Evolutionary conservation across 1,139 yeast species (phyloP).

Genomic region (Hyphopichia khmerensis): DNA sequence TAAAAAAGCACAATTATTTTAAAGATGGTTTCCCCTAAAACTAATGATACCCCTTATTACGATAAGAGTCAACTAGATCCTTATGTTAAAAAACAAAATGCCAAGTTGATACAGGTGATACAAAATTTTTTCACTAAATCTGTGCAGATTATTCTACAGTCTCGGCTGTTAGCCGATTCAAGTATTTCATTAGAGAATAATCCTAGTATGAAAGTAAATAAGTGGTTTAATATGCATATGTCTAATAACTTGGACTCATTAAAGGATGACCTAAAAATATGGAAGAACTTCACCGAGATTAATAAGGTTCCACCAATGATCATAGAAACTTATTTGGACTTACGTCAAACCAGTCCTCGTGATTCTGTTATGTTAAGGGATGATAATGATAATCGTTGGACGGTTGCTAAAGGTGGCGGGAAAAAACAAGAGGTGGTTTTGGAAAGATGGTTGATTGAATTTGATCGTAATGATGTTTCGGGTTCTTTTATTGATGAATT

Average conservation of each 20-base stretch:
- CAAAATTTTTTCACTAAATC: slow-evolving; percentile 73
- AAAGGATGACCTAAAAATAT: slow-evolving; percentile 57
- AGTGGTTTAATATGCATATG: slow-evolving; percentile 71
- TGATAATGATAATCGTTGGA: slow-evolving; percentile 44
- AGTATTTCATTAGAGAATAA: slow-evolving; percentile 5
- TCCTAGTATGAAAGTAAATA: slow-evolving; percentile 33
- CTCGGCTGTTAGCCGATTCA: slow-evolving; percentile 16
- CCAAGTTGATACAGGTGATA: slow-evolving; percentile 45
- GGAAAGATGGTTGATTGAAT: slow-evolving; percentile 89
- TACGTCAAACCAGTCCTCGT: slow-evolving; percentile 56
- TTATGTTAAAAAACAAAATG: slow-evolving; percentile 22
- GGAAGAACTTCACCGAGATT: slow-evolving; percentile 51
- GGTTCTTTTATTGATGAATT: slow-evolving; percentile 47
- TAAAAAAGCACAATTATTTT: too few relatives aligned
- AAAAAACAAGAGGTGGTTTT: slow-evolving; percentile 78
- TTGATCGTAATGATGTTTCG: slow-evolving; percentile 44
- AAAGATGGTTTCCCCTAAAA: slow-evolving; percentile 15
- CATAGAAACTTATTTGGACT: slow-evolving; percentile 78
- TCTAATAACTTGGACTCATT: slow-evolving; percentile 40
- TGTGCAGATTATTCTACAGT: slow-evolving; percentile 49
- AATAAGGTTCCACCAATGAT: slow-evolving; percentile 69
- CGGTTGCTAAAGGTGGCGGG: slow-evolving; percentile 39
- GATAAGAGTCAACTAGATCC: slow-evolving; percentile 18
- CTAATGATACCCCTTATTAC: slow-evolving; percentile 8
- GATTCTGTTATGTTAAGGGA: slow-evolving; percentile 62